Evolutionary conservation across 2,329 filamentous ascomycete genomes (phyloP).

Genomic region (Ascochyta viciae-villosae): DNA sequence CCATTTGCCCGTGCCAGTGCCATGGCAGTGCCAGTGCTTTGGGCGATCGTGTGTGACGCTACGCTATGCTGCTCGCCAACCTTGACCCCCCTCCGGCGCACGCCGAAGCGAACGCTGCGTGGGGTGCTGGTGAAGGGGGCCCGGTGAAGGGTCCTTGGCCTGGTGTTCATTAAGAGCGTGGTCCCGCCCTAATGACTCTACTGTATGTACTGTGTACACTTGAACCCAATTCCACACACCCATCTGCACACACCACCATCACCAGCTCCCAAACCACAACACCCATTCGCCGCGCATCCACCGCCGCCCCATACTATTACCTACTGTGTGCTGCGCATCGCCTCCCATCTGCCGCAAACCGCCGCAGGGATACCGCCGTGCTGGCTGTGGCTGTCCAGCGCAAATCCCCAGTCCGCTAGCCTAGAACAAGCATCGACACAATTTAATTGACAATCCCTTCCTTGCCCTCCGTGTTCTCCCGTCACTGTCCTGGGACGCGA

Average conservation of each 20-base stretch:
- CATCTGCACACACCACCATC: too few relatives aligned
- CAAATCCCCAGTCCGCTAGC: constrained; percentile 14
- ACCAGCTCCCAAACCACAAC: too few relatives aligned
- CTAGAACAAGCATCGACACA: constrained; percentile 23
- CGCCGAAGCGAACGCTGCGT: constrained; percentile 12
- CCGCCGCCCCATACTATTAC: neutral
- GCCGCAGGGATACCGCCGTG: constrained; percentile 2
- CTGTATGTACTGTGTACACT: too few relatives aligned
- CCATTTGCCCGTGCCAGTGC: constrained; percentile 14
- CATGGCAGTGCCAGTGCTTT: constrained; percentile 3
- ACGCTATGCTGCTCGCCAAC: constrained; percentile 12
- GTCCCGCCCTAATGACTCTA: neutral
- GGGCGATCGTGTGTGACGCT: constrained; percentile 18
- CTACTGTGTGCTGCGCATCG: too few relatives aligned
- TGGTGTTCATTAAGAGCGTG: constrained; percentile 1
- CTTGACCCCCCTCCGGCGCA: constrained; percentile 15
- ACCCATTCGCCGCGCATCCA: neutral
- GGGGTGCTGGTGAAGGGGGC: neutral
- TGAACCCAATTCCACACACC: too few relatives aligned
- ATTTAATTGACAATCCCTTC: constrained; percentile 30
- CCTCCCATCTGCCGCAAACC: constrained; percentile 2
- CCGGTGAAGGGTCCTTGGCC: neutral
- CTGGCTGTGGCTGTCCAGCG: neutral
- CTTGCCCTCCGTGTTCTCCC: constrained; percentile 39
- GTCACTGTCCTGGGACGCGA: constrained; percentile 30